Evolutionary conservation across 257 asterid genomes (phyloP).

Genomic region (Capsicum chinense): DNA sequence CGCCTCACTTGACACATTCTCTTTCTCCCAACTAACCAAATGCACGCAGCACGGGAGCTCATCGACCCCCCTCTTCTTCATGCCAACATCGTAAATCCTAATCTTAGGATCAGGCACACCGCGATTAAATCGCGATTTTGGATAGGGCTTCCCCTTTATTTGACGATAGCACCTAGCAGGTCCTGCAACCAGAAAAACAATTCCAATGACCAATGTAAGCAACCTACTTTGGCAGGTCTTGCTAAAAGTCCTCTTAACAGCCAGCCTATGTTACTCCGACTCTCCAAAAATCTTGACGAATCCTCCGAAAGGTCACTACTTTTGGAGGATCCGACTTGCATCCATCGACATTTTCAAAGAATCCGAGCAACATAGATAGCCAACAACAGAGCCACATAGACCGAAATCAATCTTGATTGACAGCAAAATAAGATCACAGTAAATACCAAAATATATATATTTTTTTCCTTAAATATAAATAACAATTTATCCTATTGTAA

Average conservation of each 20-base stretch:
- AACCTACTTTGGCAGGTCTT: neutral
- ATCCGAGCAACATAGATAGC: no score
- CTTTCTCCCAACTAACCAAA: conserved; percentile 55
- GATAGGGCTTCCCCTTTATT: conserved; percentile 51
- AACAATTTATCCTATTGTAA: neutral
- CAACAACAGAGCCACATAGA: no score
- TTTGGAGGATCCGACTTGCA: no score
- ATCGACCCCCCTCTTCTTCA: conserved; percentile 50
- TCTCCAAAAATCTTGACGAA: no score
- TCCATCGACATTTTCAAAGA: no score
- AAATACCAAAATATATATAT: neutral
- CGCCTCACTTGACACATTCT: conserved; percentile 48
- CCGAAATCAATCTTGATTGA: neutral
- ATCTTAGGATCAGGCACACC: conserved; percentile 55
- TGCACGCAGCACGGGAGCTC: conserved; percentile 50
- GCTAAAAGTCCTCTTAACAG: neutral
- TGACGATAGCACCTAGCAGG: conserved; percentile 48
- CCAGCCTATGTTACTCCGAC: neutral
- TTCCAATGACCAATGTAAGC: neutral
- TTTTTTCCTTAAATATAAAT: neutral
- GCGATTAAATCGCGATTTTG: conserved; percentile 40
- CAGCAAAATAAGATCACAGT: neutral
- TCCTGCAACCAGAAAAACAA: conserved; percentile 29
- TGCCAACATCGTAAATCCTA: conserved; percentile 51
- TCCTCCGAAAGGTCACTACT: no score